phyloP scores from a whole-genome alignment of 106 monocot genomes.

The Phalaenopsis equestris region DNA sequence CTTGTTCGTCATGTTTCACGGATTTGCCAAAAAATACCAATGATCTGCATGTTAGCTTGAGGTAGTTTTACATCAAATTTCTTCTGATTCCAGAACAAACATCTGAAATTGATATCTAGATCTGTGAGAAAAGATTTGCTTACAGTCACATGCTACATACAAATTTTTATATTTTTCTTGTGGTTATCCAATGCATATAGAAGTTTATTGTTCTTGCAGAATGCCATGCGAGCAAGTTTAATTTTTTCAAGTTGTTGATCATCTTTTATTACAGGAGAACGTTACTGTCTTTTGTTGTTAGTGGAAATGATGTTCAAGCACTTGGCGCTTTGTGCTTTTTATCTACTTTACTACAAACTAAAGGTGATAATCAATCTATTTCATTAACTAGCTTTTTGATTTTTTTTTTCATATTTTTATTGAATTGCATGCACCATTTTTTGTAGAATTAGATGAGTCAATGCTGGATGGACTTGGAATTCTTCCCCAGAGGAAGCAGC shows the following conservation, averaged over 20 bases:
- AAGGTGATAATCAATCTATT: constrained; percentile 39
- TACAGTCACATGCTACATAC: background rate
- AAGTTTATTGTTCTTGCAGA: background rate
- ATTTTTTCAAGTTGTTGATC: background rate
- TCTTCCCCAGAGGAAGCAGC: constrained; percentile 98
- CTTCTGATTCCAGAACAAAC: background rate
- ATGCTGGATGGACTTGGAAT: constrained; percentile 98
- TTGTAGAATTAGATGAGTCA: constrained; percentile 89
- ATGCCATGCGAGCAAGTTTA: background rate
- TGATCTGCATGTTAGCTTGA: constrained; percentile 10
- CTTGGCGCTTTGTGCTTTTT: constrained; percentile 80
- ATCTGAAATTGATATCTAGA: background rate
- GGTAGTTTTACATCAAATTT: constrained; percentile 6
- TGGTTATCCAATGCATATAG: background rate
- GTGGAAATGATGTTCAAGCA: constrained; percentile 62
- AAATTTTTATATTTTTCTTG: background rate
- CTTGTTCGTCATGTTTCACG: background rate
- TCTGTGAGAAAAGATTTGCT: background rate
- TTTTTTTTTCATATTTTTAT: background rate
- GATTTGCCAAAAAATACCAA: constrained; percentile 15
- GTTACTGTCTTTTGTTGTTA: constrained; percentile 58
- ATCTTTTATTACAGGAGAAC: constrained; percentile 47
- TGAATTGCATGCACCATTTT: background rate
- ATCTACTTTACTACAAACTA: constrained; percentile 89
- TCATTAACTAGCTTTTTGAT: background rate